Percentiles rank a stretch among this genome's conserved stretches.
Evolutionary conservation across 2,329 filamentous ascomycete species (phyloP).

Genomic region (Didymellaceae sp.): DNA sequence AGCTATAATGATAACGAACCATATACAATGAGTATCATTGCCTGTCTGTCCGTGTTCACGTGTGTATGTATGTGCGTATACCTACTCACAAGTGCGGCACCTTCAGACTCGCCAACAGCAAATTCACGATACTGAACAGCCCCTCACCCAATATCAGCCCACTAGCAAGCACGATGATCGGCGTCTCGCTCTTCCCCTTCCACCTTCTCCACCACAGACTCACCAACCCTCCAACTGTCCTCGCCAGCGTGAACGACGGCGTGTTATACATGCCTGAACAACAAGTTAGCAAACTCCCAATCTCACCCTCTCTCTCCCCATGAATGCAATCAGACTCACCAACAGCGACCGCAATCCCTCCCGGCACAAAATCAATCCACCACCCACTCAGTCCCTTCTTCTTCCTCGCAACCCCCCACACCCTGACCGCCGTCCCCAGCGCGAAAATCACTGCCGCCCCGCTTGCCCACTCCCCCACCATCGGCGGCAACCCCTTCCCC

Average conservation of each 20-base stretch:
- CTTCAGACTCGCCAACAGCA: constrained; percentile 71
- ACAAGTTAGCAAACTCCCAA: constrained; percentile 15
- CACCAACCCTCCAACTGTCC: constrained; percentile 74
- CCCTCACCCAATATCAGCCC: constrained; percentile 74
- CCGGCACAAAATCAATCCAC: constrained; percentile 82
- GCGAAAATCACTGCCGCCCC: constrained; percentile 79
- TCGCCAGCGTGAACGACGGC: constrained; percentile 90
- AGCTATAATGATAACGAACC: too few species aligned
- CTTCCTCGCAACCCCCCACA: constrained; percentile 43
- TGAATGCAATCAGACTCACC: too few species aligned
- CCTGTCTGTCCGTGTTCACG: too few species aligned
- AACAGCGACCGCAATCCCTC: constrained; percentile 94
- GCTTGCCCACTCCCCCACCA: constrained; percentile 80
- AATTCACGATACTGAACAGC: constrained; percentile 63
- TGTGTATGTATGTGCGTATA: too few species aligned
- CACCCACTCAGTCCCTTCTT: constrained; percentile 45
- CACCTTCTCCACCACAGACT: constrained; percentile 26
- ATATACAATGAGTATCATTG: too few species aligned
- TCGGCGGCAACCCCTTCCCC: constrained; percentile 82
- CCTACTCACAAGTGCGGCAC: constrained; percentile 18
- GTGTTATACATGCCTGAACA: constrained; percentile 89
- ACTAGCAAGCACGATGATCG: constrained; percentile 85
- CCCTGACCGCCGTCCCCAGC: constrained; percentile 71
- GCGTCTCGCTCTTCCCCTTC: constrained; percentile 65
- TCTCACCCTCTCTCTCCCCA: too few species aligned